Conservation (phyloP, 1,139 yeast genomes). For the Meyerozyma smithsonii region DNA sequence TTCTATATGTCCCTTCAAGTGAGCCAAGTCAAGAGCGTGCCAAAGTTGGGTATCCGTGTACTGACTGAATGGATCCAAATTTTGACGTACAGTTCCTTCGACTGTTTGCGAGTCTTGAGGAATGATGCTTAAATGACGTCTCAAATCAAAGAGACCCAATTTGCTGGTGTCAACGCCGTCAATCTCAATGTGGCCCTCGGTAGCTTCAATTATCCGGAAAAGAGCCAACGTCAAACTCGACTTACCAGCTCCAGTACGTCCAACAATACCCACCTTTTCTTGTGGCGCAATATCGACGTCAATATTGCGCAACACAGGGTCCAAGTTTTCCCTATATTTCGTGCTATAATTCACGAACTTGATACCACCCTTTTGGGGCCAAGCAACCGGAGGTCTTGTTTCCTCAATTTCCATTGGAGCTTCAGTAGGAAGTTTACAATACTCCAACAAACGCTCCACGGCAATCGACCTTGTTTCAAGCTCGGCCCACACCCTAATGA, state of each 20-base stretch:
- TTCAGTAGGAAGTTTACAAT: constrained; percentile 29
- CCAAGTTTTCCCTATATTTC: constrained; percentile 32
- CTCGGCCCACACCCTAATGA: constrained; percentile 33
- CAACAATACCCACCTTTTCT: constrained; percentile 38
- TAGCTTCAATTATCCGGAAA: constrained; percentile 35
- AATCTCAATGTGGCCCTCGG: constrained; percentile 27
- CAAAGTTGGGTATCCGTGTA: constrained; percentile 28
- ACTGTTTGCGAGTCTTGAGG: constrained; percentile 37
- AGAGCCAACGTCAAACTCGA: constrained; percentile 35
- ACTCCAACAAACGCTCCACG: constrained; percentile 33
- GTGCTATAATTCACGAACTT: constrained; percentile 28
- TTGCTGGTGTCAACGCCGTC: constrained; percentile 27
- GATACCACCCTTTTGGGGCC: constrained; percentile 32
- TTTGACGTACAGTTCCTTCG: constrained; percentile 32
- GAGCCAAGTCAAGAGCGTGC: constrained; percentile 32
- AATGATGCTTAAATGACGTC: constrained; percentile 31
- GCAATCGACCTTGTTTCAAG: constrained; percentile 31
- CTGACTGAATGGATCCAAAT: constrained; percentile 31
- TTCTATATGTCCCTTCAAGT: constrained; percentile 28
- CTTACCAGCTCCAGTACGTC: constrained; percentile 42
- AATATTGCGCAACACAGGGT: constrained; percentile 30
- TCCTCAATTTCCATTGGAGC: constrained; percentile 26
- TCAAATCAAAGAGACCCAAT: constrained; percentile 31
- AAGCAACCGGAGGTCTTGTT: constrained; percentile 20
- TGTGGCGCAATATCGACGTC: constrained; percentile 23